Percentiles rank a stretch among this genome's conserved stretches.
phyloP scores from a whole-genome alignment of 768 basidiomycete species.

The Mycena filopes region DNA sequence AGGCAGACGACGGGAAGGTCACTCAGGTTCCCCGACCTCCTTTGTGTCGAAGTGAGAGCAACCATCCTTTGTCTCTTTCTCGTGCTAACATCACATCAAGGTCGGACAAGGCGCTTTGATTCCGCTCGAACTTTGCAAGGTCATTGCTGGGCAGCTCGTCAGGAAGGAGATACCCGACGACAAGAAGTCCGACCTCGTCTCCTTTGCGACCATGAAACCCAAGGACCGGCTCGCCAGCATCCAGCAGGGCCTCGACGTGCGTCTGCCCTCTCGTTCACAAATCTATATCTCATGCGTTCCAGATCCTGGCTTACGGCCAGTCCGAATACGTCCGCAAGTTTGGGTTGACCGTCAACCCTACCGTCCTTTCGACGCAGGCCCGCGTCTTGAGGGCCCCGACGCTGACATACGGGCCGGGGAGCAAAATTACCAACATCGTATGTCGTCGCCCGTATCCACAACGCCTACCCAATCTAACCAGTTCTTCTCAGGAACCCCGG shows the following conservation, averaged over 20 bases:
- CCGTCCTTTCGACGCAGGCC: constrained; percentile 53
- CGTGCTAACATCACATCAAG: constrained; percentile 44
- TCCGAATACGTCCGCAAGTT: constrained; percentile 57
- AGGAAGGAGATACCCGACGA: constrained; percentile 77
- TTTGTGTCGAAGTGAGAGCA: constrained; percentile 65
- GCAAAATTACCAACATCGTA: constrained; percentile 51
- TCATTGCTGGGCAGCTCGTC: constrained; percentile 75
- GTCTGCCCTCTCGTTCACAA: background rate
- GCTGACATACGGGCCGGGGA: constrained; percentile 55
- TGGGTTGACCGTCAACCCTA: constrained; percentile 49
- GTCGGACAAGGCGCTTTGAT: constrained; percentile 69
- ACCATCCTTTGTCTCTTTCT: background rate
- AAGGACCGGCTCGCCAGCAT: constrained; percentile 67
- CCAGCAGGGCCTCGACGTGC: constrained; percentile 61
- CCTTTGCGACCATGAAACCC: constrained; percentile 76
- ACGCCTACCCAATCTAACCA: no score
- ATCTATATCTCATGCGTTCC: background rate
- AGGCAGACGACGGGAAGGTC: constrained; percentile 34
- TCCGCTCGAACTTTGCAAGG: constrained; percentile 74
- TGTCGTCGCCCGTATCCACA: no score
- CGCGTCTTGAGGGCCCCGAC: constrained; percentile 60
- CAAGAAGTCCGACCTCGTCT: constrained; percentile 69
- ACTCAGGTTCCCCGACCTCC: constrained; percentile 58
- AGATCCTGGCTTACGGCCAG: constrained; percentile 54
- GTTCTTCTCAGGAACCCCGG: constrained; percentile 56